phyloP scores from a whole-genome alignment of 139 green algal species.

The Chara braunii region DNA sequence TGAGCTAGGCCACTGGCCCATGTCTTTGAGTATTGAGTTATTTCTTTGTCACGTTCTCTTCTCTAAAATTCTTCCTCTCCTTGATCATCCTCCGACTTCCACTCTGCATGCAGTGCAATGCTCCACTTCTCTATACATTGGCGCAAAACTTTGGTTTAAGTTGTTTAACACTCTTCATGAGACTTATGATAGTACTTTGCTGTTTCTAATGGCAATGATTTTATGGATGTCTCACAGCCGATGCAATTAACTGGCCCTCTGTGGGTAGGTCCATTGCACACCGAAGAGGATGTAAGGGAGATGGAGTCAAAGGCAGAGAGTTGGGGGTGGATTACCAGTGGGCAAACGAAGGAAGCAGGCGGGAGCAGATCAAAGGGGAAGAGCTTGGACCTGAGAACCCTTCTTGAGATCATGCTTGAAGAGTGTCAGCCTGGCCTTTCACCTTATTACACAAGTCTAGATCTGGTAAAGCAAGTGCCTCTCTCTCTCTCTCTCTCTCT shows the following conservation, averaged over 20 bases:
- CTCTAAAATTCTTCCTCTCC: background rate
- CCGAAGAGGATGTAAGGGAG: background rate
- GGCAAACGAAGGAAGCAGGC: background rate
- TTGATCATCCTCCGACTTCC: constrained; percentile 2
- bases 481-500: background rate
- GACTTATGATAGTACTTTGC: no score
- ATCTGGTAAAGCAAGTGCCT: constrained; percentile 19
- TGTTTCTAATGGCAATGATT: no score
- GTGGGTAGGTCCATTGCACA: constrained; percentile 33
- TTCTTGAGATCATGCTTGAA: constrained; percentile 30
- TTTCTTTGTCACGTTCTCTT: constrained; percentile 5
- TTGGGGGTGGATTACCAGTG: constrained; percentile 13
- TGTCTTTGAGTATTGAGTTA: background rate
- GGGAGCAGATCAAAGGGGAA: background rate
- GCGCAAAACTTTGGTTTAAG: background rate
- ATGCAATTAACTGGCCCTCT: constrained; percentile 29
- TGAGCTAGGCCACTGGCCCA: background rate
- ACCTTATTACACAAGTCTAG: constrained; percentile 19
- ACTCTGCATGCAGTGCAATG: background rate
- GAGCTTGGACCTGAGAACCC: background rate
- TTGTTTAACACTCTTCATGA: no score
- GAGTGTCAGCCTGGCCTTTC: constrained; percentile 18
- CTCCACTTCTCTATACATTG: constrained; percentile 4
- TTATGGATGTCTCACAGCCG: background rate
- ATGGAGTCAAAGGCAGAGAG: constrained; percentile 9